These are phyloP conservation scores for Kalmusia sp. DNA, from an alignment of 2,329 filamentous ascomycete species.

Conservation along the genomic window DNA sequence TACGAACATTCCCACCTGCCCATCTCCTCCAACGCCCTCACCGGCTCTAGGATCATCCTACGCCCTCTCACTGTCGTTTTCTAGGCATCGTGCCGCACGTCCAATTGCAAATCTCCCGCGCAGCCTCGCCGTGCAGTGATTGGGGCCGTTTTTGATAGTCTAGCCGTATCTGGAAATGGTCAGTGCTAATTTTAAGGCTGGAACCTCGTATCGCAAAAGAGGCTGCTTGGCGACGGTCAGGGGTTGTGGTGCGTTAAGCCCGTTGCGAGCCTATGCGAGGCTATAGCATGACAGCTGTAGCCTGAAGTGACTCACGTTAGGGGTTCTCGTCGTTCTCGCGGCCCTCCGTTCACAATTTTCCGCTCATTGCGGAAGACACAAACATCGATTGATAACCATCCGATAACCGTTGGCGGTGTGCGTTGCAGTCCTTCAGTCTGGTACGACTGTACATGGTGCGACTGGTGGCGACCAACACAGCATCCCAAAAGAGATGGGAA, in stretches of 20 bases:
- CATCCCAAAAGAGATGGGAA: neutral
- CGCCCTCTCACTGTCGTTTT: slow-evolving; percentile 4
- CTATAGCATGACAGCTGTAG: neutral
- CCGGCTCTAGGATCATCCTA: neutral
- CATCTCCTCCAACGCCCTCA: slow-evolving; percentile 1
- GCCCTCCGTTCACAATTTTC: too few relatives aligned
- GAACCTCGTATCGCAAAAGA: slow-evolving; percentile 8
- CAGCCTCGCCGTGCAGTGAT: neutral
- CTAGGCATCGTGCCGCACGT: neutral
- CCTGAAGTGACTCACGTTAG: slow-evolving; percentile 1
- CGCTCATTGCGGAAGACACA: too few relatives aligned
- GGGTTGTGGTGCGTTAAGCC: neutral
- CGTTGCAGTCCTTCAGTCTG: too few relatives aligned
- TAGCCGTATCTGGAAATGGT: neutral
- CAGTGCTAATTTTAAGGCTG: slow-evolving; percentile 14
- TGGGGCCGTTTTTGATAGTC: neutral
- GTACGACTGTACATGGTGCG: too few relatives aligned
- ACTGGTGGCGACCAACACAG: neutral
- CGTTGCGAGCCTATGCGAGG: neutral
- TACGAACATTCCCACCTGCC: neutral
- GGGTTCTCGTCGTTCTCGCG: too few relatives aligned
- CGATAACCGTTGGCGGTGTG: neutral
- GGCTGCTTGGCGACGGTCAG: neutral
- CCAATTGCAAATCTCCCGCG: slow-evolving; percentile 7
- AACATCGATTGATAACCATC: too few relatives aligned